These are phyloP conservation scores for Pistacia integerrima DNA, from an alignment of 345 rosid genomes.

Conservation along the genomic window DNA sequence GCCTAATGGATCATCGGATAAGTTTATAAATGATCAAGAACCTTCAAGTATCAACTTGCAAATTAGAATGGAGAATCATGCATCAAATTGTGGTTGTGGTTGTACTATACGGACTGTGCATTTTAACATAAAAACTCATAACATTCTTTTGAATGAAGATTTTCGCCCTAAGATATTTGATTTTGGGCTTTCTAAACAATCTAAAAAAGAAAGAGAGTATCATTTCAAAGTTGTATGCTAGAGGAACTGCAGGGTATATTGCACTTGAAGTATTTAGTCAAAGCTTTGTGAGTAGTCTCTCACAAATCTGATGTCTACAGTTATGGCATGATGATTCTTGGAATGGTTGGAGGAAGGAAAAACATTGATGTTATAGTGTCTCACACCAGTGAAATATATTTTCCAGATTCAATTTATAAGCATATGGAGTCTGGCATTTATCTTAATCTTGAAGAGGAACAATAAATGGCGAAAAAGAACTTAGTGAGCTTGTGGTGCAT, in stretches of 20 bases:
- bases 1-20: conserved; percentile 48
- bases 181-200: conserved; percentile 55
- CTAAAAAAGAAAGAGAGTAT: conserved; percentile 39
- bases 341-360: conserved; percentile 39
- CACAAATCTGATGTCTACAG: conserved; percentile 52
- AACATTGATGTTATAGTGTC: conserved; percentile 4
- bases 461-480: conserved; percentile 23
- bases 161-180: conserved; percentile 48
- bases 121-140: conserved; percentile 26
- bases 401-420: conserved; percentile 32
- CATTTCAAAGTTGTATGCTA: conserved; percentile 31
- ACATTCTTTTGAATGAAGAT: conserved; percentile 37
- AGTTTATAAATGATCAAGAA: conserved; percentile 13
- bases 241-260: conserved; percentile 51
- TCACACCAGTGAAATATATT: conserved; percentile 26
- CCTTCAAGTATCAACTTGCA: neutral
- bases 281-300: conserved; percentile 35
- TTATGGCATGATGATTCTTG: conserved; percentile 49
- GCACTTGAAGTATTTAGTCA: conserved; percentile 44
- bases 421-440: conserved; percentile 20
- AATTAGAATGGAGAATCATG: conserved; percentile 17
- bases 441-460: conserved; percentile 11
- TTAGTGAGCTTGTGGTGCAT: conserved; percentile 39
- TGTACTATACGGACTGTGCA: conserved; percentile 53
- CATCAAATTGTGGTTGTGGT: conserved; percentile 33